Evolutionary conservation across 441 rosid species (phyloP).

Genomic region (Pelargonium myrrhifolium): DNA sequence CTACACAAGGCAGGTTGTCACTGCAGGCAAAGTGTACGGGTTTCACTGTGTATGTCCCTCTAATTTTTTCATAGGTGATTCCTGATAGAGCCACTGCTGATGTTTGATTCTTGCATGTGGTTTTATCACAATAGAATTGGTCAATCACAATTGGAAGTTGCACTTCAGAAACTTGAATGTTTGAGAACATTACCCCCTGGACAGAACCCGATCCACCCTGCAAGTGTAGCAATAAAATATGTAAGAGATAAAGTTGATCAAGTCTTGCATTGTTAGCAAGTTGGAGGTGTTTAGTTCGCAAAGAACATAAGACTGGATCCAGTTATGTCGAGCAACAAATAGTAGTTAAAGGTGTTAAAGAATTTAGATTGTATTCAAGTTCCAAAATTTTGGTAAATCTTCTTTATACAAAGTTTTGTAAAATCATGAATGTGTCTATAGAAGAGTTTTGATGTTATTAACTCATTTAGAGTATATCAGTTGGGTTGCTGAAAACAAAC

Average conservation of each 20-base stretch:
- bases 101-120: slow-evolving; percentile 68
- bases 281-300: slow-evolving; percentile 6
- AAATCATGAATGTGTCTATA: background rate
- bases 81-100: slow-evolving; percentile 85
- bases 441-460: background rate
- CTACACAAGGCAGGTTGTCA: slow-evolving; percentile 68
- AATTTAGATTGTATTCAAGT: too few species aligned
- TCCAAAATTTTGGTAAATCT: too few species aligned
- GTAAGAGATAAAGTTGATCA: slow-evolving; percentile 5
- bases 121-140: slow-evolving; percentile 85
- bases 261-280: background rate
- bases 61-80: slow-evolving; percentile 62
- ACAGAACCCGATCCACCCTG: slow-evolving; percentile 96
- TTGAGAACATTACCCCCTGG: slow-evolving; percentile 71
- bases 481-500: background rate
- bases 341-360: too few species aligned
- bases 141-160: slow-evolving; percentile 81
- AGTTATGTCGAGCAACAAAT: too few species aligned
- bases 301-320: too few species aligned
- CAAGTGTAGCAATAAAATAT: slow-evolving; percentile 23
- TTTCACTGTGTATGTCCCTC: slow-evolving; percentile 82
- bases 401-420: background rate
- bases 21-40: slow-evolving; percentile 92
- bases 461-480: background rate
- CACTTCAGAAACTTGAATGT: slow-evolving; percentile 87